Percentiles rank a stretch among this genome's conserved stretches.
phyloP scores from a whole-genome alignment of 257 asterid genomes.

The Lavandula angustifolia region DNA sequence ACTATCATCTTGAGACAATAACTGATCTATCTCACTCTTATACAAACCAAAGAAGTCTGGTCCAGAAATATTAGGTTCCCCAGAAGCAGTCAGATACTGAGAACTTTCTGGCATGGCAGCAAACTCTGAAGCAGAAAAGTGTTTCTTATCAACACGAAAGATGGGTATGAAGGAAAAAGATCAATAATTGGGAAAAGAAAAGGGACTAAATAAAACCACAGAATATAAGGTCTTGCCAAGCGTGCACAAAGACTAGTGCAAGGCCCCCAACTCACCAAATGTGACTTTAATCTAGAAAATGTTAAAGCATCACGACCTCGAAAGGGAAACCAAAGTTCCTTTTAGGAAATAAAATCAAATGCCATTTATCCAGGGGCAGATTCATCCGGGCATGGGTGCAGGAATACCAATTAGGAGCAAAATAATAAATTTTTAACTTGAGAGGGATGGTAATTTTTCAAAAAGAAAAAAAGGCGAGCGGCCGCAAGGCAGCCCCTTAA shows the following conservation, averaged over 20 bases:
- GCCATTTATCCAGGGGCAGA: neutral
- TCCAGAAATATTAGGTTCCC: constrained; percentile 35
- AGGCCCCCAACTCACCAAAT: constrained; percentile 16
- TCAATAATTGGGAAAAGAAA: neutral
- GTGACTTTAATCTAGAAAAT: constrained; percentile 17
- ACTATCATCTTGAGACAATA: constrained; percentile 56
- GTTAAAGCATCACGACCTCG: neutral
- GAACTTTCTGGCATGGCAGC: constrained; percentile 45
- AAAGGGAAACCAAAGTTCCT: neutral
- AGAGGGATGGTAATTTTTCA: no score
- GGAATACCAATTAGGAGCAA: no score
- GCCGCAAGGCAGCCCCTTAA: no score
- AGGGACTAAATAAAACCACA: constrained; percentile 22
- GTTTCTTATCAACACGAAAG: constrained; percentile 22
- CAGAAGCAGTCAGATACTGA: constrained; percentile 29
- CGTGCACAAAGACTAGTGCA: neutral
- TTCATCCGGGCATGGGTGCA: no score
- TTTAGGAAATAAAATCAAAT: neutral
- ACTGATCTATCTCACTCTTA: constrained; percentile 44
- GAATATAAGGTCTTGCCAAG: neutral
- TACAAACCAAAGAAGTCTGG: constrained; percentile 75
- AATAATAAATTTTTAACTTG: no score
- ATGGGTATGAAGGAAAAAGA: neutral
- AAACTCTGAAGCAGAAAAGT: constrained; percentile 41
- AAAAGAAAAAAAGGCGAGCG: neutral